Evolutionary conservation across 2,329 filamentous ascomycete species (phyloP).

Genomic region (Corniculantispora saksenae): DNA sequence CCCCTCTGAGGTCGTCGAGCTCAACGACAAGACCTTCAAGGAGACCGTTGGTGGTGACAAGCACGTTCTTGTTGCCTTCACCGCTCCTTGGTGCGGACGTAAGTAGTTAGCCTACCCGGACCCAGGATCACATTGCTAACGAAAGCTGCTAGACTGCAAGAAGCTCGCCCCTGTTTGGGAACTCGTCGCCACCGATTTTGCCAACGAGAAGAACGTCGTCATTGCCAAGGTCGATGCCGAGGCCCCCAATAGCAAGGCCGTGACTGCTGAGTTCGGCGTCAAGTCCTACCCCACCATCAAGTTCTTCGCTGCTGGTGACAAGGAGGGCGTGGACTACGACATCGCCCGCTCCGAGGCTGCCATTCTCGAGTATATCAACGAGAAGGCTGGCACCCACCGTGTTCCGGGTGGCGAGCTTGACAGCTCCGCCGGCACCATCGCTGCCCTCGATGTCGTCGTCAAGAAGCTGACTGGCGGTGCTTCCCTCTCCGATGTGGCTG

Average conservation of each 20-base stretch:
- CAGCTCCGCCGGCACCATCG: constrained; percentile 77
- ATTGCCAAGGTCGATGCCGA: constrained; percentile 97
- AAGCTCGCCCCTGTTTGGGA: constrained; percentile 89
- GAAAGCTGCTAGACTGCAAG: constrained; percentile 79
- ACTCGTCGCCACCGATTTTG: constrained; percentile 78
- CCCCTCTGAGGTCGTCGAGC: constrained; percentile 74
- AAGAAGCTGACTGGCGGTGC: constrained; percentile 68
- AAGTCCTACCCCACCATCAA: constrained; percentile 95
- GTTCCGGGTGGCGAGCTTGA: constrained; percentile 78
- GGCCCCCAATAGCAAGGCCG: constrained; percentile 78
- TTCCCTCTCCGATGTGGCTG: constrained; percentile 62
- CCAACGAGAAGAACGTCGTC: constrained; percentile 73
- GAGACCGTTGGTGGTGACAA: constrained; percentile 79
- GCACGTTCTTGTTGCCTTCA: constrained; percentile 93
- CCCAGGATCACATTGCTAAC: neutral
- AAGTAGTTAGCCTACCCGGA: constrained; percentile 45
- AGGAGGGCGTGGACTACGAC: constrained; percentile 68
- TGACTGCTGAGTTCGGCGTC: constrained; percentile 74
- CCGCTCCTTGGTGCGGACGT: constrained; percentile 98
- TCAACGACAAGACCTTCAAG: constrained; percentile 80
- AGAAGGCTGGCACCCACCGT: constrained; percentile 85
- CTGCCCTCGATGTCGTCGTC: constrained; percentile 74
- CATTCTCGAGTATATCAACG: constrained; percentile 81
- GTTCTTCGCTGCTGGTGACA: constrained; percentile 88
- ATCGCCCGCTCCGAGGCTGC: constrained; percentile 76